These are phyloP conservation scores for Metschnikowia baotianmanensis DNA, from an alignment of 805 yeast species.

Conservation along the genomic window DNA sequence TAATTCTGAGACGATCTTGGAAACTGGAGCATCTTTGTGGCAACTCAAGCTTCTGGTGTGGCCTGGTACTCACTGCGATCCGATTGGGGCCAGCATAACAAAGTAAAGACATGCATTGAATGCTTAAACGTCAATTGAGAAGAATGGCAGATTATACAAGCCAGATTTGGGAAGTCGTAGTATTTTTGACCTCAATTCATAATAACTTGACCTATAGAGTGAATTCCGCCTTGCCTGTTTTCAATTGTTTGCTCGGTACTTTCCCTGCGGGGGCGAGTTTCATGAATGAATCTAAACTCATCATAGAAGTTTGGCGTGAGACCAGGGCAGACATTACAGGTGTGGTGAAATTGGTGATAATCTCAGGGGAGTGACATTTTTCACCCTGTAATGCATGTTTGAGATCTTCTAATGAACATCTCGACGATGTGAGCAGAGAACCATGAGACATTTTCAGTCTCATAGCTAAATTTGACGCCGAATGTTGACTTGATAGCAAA, in stretches of 20 bases:
- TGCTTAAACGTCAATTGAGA: not conserved
- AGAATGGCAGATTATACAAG: not conserved
- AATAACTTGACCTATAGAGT: slow-evolving; percentile 7
- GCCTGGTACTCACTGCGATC: not conserved
- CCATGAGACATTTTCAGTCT: slow-evolving; percentile 1
- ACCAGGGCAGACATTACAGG: slow-evolving; percentile 17
- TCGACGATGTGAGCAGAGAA: slow-evolving; percentile 7
- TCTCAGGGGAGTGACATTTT: slow-evolving; percentile 19
- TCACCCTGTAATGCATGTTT: slow-evolving; percentile 15
- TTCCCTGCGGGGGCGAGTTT: slow-evolving; percentile 3
- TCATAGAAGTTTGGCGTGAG: slow-evolving; percentile 16
- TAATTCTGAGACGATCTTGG: not conserved
- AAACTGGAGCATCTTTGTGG: slow-evolving; percentile 1
- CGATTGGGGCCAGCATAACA: slow-evolving; percentile 2
- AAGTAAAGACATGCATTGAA: not conserved
- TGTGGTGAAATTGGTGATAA: slow-evolving; percentile 18
- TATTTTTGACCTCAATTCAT: no score
- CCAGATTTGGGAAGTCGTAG: no score
- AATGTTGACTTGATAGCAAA: not conserved
- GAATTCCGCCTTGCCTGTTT: slow-evolving; percentile 8
- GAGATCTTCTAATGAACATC: slow-evolving; percentile 9
- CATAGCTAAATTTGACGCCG: slow-evolving; percentile 3
- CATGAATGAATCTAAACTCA: slow-evolving; percentile 6
- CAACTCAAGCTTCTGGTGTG: not conserved
- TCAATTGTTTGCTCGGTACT: not conserved